A percentile compares a stretch with the other conserved stretches of the same genome.
Conservation (phyloP, 2,329 filamentous ascomycete species). For the Sphaerulina populicola region DNA sequence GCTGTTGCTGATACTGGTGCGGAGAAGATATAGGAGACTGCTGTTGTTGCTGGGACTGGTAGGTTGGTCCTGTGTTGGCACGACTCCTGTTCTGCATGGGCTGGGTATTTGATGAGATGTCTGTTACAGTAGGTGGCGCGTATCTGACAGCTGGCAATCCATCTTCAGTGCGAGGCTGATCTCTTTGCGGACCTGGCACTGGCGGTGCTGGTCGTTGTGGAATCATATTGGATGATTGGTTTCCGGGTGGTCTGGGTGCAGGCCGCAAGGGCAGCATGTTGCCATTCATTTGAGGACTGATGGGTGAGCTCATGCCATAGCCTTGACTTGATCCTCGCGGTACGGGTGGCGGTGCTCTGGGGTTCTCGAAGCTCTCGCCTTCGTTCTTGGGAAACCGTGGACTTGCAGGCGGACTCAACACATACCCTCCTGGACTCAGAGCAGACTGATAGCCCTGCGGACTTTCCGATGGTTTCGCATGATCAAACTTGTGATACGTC, state of each 20-base stretch:
- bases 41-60: constrained; percentile 28
- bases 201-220: constrained; percentile 36
- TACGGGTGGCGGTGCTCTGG: constrained; percentile 82
- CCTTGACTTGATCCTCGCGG: constrained; percentile 44
- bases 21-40: constrained; percentile 43
- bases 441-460: constrained; percentile 27
- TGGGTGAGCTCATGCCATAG: constrained; percentile 39
- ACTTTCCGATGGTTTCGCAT: constrained; percentile 57
- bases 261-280: constrained; percentile 68
- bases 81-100: constrained; percentile 36
- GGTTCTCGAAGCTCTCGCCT: constrained; percentile 95
- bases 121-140: constrained; percentile 36
- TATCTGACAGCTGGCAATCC: constrained; percentile 39
- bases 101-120: constrained; percentile 29
- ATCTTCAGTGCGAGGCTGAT: constrained; percentile 28
- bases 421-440: constrained; percentile 35
- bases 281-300: constrained; percentile 36
- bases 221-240: constrained; percentile 37
- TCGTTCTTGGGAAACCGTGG: constrained; percentile 82
- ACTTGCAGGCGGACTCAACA: constrained; percentile 71
- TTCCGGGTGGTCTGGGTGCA: constrained; percentile 70
- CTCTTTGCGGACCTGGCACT: constrained; percentile 42
- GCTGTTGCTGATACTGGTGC: constrained; percentile 58
- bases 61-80: constrained; percentile 39
- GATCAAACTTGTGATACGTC: constrained; percentile 92